A percentile compares a stretch with the other conserved stretches of the same genome.
Conservation (phyloP, 1,139 yeast genomes). For the Candida freyschussii region DNA sequence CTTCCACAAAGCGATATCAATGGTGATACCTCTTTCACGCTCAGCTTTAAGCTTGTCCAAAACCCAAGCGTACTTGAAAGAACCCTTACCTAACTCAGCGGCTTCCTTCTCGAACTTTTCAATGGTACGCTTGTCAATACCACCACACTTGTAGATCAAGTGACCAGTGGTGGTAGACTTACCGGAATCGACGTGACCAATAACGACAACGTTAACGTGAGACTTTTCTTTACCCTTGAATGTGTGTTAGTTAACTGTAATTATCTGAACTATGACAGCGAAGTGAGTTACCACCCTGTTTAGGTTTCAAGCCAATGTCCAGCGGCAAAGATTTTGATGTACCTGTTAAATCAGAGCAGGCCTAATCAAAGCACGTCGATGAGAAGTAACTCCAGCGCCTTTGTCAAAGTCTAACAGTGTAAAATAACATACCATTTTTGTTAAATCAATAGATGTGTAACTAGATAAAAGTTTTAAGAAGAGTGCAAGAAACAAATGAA, state of each 20-base stretch:
- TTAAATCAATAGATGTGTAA: constrained; percentile 3
- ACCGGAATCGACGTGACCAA: constrained; percentile 99
- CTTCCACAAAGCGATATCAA: constrained; percentile 92
- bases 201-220: constrained; percentile 99
- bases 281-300: no score
- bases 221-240: constrained; percentile 81
- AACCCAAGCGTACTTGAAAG: constrained; percentile 98
- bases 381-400: no score
- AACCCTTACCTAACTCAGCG: constrained; percentile 97
- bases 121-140: constrained; percentile 96
- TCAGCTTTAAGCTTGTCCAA: constrained; percentile 94
- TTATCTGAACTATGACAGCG: no score
- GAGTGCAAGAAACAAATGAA: constrained; percentile 1
- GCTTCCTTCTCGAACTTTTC: constrained; percentile 99
- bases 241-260: constrained; percentile 14
- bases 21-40: constrained; percentile 97
- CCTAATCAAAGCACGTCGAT: no score
- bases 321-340: no score
- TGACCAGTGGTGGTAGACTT: constrained; percentile 98
- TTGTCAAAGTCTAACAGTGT: no score
- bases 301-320: no score
- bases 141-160: constrained; percentile 93
- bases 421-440: constrained; percentile 3
- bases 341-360: no score
- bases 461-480: not conserved